These are phyloP conservation scores for Brassica incana DNA, from an alignment of 345 rosid species.

Conservation along the genomic window DNA sequence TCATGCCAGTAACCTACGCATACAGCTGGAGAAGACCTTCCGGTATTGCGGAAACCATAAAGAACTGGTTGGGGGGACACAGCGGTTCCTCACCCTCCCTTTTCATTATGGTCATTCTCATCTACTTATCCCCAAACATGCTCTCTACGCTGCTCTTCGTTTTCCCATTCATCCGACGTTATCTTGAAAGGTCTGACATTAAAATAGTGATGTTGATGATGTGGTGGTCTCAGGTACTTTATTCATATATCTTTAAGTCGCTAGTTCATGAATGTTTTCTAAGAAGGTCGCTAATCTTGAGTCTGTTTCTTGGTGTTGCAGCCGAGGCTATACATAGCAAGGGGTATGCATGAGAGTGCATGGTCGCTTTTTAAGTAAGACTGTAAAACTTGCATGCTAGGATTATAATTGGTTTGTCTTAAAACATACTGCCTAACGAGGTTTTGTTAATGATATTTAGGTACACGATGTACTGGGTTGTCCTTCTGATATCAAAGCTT, in stretches of 20 bases:
- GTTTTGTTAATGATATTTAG: slow-evolving; percentile 34
- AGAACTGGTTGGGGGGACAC: slow-evolving; percentile 56
- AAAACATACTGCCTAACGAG: background rate
- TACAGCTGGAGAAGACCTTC: slow-evolving; percentile 54
- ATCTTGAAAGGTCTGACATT: slow-evolving; percentile 53
- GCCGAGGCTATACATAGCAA: slow-evolving; percentile 59
- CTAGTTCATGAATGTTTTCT: slow-evolving; percentile 10
- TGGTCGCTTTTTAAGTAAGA: slow-evolving; percentile 60
- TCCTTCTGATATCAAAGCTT: slow-evolving; percentile 53
- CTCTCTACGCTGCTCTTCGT: slow-evolving; percentile 48
- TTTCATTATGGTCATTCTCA: slow-evolving; percentile 47
- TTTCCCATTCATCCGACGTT: slow-evolving; percentile 53
- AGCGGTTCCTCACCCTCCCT: slow-evolving; percentile 46
- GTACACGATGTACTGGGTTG: slow-evolving; percentile 65
- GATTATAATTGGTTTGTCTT: slow-evolving; percentile 23
- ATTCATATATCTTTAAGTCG: background rate
- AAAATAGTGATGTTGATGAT: slow-evolving; percentile 53
- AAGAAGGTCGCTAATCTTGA: slow-evolving; percentile 12
- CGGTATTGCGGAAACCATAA: slow-evolving; percentile 50
- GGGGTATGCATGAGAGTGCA: slow-evolving; percentile 66
- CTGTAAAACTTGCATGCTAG: slow-evolving; percentile 12
- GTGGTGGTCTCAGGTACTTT: slow-evolving; percentile 72
- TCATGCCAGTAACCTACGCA: slow-evolving; percentile 53
- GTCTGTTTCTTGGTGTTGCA: slow-evolving; percentile 32
- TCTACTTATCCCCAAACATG: slow-evolving; percentile 57